Evolutionary conservation across 495 filamentous ascomycete species (phyloP), one percentile per base, ranked within the genome.

Genomic region (Talaromyces borbonicus): DNA sequence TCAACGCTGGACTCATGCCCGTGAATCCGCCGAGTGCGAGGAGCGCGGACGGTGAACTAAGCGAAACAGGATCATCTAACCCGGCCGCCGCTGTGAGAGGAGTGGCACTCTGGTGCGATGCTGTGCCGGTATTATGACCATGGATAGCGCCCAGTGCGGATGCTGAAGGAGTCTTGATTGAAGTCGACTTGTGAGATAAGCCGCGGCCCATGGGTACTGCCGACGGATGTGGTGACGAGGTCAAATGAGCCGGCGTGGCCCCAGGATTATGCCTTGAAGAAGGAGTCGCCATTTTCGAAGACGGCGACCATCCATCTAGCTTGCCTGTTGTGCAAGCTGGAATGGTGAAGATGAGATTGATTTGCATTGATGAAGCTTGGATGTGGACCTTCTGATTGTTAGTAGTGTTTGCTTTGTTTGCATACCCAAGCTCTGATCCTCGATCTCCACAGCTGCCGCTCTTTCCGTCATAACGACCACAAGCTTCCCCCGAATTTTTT

Each of bases 191-290:
- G 41, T 69, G 65, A 8, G 69, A 60, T 9, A 71, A 53, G 6
- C 63, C 59, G 15, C 66, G 61, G 35, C 60, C 51, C 51, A 69
- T 60, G 39, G 63, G 56, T n/a, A 57, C 57, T 19, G 59, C 60
- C 5, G 65, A 56, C 5, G 66, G 67, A 38, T 61, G 66, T 25
- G 69, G 69, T 14, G 69, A 72, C 9, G 68, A 63, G 18, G 62
- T 68, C 29, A 69, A 56, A 48, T 72, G 61, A n/a, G 65, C 69
- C 14, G 69, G 69, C 29, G 69, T 72, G 26, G 69, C 59, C 33
- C 55, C 69, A 14, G 62, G 66, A 30, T 62, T 60, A 26, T 39
- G 59, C 47, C 68, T 72, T 38, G 65, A 67, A 16, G 66, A 69
- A 8, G 68, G 68, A 24, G 68, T 72, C 31, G 68, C 67, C 68